These are phyloP conservation scores for Fragaria nilgerrensis DNA, from an alignment of 306 rosid genomes.

Conservation along the genomic window DNA sequence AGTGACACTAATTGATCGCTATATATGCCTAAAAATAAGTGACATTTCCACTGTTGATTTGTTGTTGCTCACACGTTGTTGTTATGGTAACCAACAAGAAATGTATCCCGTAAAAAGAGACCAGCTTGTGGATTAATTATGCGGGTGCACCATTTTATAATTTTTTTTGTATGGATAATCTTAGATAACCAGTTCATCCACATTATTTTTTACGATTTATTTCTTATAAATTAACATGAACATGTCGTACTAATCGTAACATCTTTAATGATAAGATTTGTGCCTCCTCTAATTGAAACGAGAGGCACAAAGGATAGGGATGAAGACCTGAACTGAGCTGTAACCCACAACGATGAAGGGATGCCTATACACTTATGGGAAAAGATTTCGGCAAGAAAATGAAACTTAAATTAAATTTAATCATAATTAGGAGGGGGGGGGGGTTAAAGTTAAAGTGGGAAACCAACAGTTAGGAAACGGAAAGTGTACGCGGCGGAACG, in stretches of 20 bases:
- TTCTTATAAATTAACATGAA: no score
- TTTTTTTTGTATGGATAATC: no score
- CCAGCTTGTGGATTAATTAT: background rate
- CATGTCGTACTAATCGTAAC: no score
- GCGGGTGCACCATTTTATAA: background rate
- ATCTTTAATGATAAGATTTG: no score
- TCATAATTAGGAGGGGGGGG: background rate
- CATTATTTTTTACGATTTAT: no score
- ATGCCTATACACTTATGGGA: no score
- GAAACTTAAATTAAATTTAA: background rate
- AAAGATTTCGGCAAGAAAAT: no score
- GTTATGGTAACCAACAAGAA: background rate
- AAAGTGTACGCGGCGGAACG: constrained; percentile 54
- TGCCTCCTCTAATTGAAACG: no score
- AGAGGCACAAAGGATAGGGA: no score
- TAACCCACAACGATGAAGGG: background rate
- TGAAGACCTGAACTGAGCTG: background rate
- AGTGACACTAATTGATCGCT: background rate
- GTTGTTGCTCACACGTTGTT: background rate
- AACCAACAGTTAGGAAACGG: background rate
- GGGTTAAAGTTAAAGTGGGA: no score
- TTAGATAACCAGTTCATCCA: no score
- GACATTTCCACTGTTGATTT: background rate
- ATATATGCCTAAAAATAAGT: background rate
- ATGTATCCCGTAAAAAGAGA: background rate